These are phyloP conservation scores for Penicillium pulvis DNA, from an alignment of 495 filamentous ascomycete species.

Conservation along the genomic window DNA sequence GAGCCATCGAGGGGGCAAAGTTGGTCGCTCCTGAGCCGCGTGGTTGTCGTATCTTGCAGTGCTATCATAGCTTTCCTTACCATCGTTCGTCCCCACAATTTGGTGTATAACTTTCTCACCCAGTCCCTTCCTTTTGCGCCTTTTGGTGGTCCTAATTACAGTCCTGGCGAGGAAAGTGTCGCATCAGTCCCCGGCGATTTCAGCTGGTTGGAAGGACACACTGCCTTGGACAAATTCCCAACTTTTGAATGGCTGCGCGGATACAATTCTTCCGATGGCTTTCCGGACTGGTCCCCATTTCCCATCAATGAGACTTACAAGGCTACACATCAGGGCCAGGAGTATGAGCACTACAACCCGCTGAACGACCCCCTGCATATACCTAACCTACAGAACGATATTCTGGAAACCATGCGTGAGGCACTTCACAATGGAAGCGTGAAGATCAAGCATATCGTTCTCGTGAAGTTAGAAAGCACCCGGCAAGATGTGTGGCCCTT, in stretches of 20 bases:
- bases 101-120: conserved; percentile 16
- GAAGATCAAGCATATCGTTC: conserved; percentile 39
- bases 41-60: conserved; percentile 4
- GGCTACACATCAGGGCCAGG: background rate
- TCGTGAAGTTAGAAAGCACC: conserved; percentile 43
- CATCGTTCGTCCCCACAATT: conserved; percentile 17
- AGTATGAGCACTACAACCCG: conserved; percentile 31
- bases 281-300: conserved; percentile 23
- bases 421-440: conserved; percentile 23
- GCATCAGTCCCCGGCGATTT: conserved; percentile 1
- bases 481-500: conserved; percentile 43
- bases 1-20: background rate
- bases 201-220: conserved; percentile 13
- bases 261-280: conserved; percentile 2
- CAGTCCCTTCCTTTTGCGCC: conserved; percentile 18
- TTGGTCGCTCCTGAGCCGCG: conserved; percentile 4
- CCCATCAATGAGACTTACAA: background rate
- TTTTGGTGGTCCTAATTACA: conserved; percentile 12
- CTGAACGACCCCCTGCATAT: conserved; percentile 36
- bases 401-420: conserved; percentile 28
- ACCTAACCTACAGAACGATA: conserved; percentile 35
- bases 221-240: conserved; percentile 19
- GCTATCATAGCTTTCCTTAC: conserved; percentile 7
- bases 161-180: conserved; percentile 1
- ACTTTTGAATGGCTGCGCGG: conserved; percentile 19